Percentiles rank a stretch among this genome's conserved stretches.
These are phyloP conservation scores for Linum usitatissimum DNA, from an alignment of 345 rosid species.

Conservation along the genomic window DNA sequence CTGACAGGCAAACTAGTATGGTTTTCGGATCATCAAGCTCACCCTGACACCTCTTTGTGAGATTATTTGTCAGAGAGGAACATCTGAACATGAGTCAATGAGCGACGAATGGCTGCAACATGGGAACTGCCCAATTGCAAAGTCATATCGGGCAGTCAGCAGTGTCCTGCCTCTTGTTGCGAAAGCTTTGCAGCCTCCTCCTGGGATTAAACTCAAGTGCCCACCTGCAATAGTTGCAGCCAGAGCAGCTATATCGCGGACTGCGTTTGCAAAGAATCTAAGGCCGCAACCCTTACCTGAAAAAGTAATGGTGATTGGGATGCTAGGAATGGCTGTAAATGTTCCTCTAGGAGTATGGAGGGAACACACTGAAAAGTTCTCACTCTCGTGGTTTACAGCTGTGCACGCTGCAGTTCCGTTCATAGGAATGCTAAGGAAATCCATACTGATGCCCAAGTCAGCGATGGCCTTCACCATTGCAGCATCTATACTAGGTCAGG, in stretches of 20 bases:
- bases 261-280: conserved; percentile 83
- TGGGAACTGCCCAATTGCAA: conserved; percentile 90
- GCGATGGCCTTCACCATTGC: conserved; percentile 95
- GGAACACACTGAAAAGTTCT: conserved; percentile 81
- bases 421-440: conserved; percentile 81
- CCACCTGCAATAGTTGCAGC: conserved; percentile 81
- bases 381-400: conserved; percentile 79
- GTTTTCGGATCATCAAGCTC: neutral
- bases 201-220: conserved; percentile 56
- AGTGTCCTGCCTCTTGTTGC: conserved; percentile 74
- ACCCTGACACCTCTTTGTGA: conserved; percentile 11
- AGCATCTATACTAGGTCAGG: conserved; percentile 78
- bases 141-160: conserved; percentile 76
- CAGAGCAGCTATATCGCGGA: conserved; percentile 76
- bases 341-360: conserved; percentile 93
- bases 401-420: conserved; percentile 95
- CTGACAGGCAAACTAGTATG: neutral
- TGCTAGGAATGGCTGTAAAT: conserved; percentile 92
- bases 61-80: conserved; percentile 40
- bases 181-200: conserved; percentile 68
- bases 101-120: conserved; percentile 76
- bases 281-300: conserved; percentile 88
- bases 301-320: conserved; percentile 68
- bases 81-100: conserved; percentile 58
- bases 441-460: conserved; percentile 81